Evolutionary conservation across 176 grass and related monocot genomes (phyloP).

Genomic region (Tillandsia fasciculata): DNA sequence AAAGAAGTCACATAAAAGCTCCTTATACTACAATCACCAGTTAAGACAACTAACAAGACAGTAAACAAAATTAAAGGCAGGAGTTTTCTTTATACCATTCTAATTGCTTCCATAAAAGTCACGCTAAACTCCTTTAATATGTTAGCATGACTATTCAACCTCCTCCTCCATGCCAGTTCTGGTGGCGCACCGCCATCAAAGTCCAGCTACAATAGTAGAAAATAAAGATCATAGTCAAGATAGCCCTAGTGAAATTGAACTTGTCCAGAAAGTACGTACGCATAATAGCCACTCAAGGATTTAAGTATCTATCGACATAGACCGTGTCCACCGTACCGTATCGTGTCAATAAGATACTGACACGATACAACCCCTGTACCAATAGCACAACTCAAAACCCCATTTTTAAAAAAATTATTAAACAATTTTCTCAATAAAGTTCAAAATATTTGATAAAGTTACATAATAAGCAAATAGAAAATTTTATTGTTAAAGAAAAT

Average conservation of each 20-base stretch:
- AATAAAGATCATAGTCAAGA: not conserved
- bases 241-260: not conserved
- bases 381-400: no score
- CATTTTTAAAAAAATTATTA: no score
- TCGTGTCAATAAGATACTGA: no score
- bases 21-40: no score
- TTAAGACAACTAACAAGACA: conserved; percentile 11
- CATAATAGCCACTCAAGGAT: no score
- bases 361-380: no score
- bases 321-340: no score
- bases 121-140: conserved; percentile 90
- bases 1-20: not conserved
- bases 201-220: conserved; percentile 46
- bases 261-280: not conserved
- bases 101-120: conserved; percentile 83
- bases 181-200: conserved; percentile 87
- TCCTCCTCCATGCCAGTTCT: conserved; percentile 80
- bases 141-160: conserved; percentile 89
- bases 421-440: no score
- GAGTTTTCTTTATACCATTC: conserved; percentile 46
- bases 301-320: no score
- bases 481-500: no score
- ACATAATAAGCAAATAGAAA: no score
- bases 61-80: conserved; percentile 11
- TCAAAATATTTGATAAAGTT: no score